These are phyloP conservation scores for Phytomonas francai DNA, from an alignment of 208 protist genomes.

Conservation along the genomic window DNA sequence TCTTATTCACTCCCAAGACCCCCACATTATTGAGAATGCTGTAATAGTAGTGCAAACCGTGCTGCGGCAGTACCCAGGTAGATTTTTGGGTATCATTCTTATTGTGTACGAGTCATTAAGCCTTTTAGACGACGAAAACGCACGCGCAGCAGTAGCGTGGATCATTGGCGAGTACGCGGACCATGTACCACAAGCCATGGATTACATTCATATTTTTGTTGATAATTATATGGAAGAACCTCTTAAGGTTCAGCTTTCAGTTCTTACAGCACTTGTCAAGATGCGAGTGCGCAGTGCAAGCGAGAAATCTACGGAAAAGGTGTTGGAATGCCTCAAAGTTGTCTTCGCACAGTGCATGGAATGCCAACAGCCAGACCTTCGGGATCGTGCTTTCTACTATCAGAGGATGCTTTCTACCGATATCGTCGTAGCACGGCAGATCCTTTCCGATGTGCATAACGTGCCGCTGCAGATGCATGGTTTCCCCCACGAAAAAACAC, in stretches of 20 bases:
- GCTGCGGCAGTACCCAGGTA: slow-evolving; percentile 94
- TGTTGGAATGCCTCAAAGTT: slow-evolving; percentile 69
- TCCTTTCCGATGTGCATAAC: slow-evolving; percentile 34
- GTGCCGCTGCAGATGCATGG: not conserved
- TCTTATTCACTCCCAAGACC: slow-evolving; percentile 94
- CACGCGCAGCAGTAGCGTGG: slow-evolving; percentile 96
- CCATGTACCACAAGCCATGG: slow-evolving; percentile 91
- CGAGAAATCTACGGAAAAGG: slow-evolving; percentile 12
- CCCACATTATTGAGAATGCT: slow-evolving; percentile 96
- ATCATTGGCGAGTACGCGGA: slow-evolving; percentile 97
- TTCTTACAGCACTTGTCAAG: slow-evolving; percentile 96
- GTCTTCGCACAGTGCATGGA: slow-evolving; percentile 81
- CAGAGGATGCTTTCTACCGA: slow-evolving; percentile 95
- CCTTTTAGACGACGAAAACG: slow-evolving; percentile 94
- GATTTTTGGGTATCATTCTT: slow-evolving; percentile 89
- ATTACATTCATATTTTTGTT: slow-evolving; percentile 93
- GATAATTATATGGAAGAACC: slow-evolving; percentile 93
- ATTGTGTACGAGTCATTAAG: slow-evolving; percentile 94
- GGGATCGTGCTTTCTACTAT: slow-evolving; percentile 98
- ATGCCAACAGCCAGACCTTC: slow-evolving; percentile 93
- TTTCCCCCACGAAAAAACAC: not conserved
- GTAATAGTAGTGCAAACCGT: slow-evolving; percentile 97
- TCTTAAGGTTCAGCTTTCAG: slow-evolving; percentile 91
- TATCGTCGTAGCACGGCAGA: slow-evolving; percentile 82
- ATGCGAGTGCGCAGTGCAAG: slow-evolving; percentile 62